phyloP scores from a whole-genome alignment of 2,329 filamentous ascomycete species.

The Ascochyta rabiei region DNA sequence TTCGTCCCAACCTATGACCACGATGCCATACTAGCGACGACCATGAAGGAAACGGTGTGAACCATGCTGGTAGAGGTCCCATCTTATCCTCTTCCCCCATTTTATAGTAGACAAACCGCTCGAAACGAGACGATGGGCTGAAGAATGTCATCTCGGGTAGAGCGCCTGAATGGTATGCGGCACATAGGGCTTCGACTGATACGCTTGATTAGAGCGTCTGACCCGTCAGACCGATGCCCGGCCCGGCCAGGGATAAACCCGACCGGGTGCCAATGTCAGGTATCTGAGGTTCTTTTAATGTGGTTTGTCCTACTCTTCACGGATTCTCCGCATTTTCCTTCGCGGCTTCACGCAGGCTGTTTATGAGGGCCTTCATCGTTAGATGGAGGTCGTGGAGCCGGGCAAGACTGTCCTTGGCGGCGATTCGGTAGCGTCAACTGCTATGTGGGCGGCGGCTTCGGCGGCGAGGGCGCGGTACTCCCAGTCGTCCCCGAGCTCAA shows the following conservation, averaged over 20 bases:
- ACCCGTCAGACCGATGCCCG: slow-evolving; percentile 13
- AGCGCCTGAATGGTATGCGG: slow-evolving; percentile 12
- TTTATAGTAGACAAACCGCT: slow-evolving; percentile 20
- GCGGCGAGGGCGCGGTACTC: no score
- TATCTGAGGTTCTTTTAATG: not conserved
- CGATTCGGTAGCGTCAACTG: no score
- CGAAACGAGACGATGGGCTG: slow-evolving; percentile 13
- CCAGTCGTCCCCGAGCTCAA: no score
- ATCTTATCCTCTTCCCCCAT: slow-evolving; percentile 17
- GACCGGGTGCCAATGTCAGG: slow-evolving; percentile 2
- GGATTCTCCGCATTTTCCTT: no score
- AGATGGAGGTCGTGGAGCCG: no score
- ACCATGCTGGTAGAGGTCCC: slow-evolving; percentile 16
- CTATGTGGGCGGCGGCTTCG: no score
- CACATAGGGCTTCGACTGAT: slow-evolving; percentile 17
- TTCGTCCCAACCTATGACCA: slow-evolving; percentile 9
- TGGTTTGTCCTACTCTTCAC: no score
- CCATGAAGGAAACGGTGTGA: slow-evolving; percentile 5
- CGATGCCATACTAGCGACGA: not conserved
- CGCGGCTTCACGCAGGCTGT: no score
- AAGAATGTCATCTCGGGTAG: slow-evolving; percentile 23
- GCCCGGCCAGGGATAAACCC: slow-evolving; percentile 11
- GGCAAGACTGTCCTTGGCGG: no score
- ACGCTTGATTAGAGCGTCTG: not conserved
- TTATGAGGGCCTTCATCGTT: no score